Conservation (phyloP, 78 protist genomes). For the Bigelowiella natans region DNA sequence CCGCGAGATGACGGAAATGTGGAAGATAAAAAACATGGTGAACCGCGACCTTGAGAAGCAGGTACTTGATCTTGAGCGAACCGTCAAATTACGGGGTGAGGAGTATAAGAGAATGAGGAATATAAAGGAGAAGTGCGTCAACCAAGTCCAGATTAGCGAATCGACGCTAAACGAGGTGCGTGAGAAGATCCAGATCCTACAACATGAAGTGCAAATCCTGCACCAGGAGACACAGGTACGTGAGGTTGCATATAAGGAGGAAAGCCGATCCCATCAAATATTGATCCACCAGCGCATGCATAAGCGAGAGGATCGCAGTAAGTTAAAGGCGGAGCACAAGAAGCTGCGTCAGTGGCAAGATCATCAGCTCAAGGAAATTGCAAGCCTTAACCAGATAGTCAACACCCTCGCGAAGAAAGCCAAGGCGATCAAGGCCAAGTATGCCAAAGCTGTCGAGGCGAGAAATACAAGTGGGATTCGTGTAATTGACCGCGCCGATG, state of each 20-base stretch:
- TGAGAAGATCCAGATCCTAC: conserved; percentile 57
- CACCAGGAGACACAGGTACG: conserved; percentile 16
- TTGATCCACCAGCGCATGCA: neutral
- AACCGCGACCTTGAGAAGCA: conserved; percentile 23
- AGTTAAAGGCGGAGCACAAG: neutral
- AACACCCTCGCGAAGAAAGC: conserved; percentile 43
- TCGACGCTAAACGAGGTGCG: conserved; percentile 49
- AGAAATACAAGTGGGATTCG: conserved; percentile 62
- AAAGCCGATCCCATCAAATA: neutral
- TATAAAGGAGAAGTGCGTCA: conserved; percentile 40
- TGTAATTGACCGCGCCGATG: conserved; percentile 72
- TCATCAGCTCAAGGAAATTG: conserved; percentile 43
- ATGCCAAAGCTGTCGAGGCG: conserved; percentile 48
- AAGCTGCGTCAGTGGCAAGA: neutral
- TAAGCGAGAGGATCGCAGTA: conserved; percentile 8
- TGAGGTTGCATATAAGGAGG: conserved; percentile 9
- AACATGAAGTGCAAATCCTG: conserved; percentile 43
- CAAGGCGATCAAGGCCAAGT: conserved; percentile 40
- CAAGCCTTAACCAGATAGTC: conserved; percentile 49
- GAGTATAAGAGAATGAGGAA: conserved; percentile 31
- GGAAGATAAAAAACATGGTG: conserved; percentile 31
- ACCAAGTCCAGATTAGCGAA: conserved; percentile 33
- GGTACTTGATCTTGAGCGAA: neutral
- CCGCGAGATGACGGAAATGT: conserved; percentile 8
- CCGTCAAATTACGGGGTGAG: neutral